Base-by-base conservation (phyloP, 2,329 filamentous ascomycete species). In the Blumeriella jaapii region DNA sequence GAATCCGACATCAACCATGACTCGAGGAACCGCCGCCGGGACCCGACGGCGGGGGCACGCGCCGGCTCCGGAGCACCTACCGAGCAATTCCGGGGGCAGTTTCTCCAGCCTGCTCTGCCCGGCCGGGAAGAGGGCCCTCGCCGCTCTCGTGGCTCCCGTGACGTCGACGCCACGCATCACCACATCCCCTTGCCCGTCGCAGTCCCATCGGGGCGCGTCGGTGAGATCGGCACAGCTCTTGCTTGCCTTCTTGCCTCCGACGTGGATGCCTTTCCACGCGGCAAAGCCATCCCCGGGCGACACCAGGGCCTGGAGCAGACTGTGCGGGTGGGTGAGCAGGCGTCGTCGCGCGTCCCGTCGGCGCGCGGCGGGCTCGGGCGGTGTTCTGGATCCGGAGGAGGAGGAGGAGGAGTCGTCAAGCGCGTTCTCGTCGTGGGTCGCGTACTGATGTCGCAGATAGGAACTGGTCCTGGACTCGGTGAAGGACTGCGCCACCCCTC, bases 71-170 rank as follows among this genome's bases (percentile, higher is more conserved):
- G 7, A 20, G 8, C 19, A 64, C 76, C 60, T 67, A 84, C 80
- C 71, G 38, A 83, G 68, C 45, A 86, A 63, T 59, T 86, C 81
- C 33, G 69, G 64, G 0, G 81, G 81, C 6, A 87, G 65, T 25
- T 13, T n/a, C 19, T 45, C 42, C 14, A 45, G 25, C 10, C 16
- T 24, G 17, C 42, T 45, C 14, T 62, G 53, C 38, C 71, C 70
- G n/a, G 64, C 58, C n/a, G 14, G 48, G 19, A 38, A 40, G 38
- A 38, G 42, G 55, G 51, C 41, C 56, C 46, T 36, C n/a, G n/a
- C n/a, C n/a, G n/a, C n/a, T n/a, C n/a, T n/a, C n/a, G n/a, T 53
- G 45, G 47, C 32, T 31, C 40, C 31, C n/a, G 36, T 11, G 15
- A 14, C n/a, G 12, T 13, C 29, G 13, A 15, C 8, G 26, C 7